Evolutionary conservation across 2,329 filamentous ascomycete species (phyloP), one percentile per base, ranked within the genome.

Genomic region (Kalaharituber pfeilii): DNA sequence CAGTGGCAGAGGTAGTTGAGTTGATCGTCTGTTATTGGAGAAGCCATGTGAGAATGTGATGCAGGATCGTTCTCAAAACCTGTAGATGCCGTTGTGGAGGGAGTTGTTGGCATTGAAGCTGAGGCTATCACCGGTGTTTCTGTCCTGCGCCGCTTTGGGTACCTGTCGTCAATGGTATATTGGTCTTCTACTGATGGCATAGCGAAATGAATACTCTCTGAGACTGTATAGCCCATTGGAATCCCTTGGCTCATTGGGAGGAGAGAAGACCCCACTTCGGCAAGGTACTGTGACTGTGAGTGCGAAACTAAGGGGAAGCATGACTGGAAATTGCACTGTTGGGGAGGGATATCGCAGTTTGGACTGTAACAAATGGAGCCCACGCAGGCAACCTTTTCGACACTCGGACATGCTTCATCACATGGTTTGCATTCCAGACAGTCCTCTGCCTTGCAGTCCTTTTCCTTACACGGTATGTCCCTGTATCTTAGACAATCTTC

Each of bases 401-500:
- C 57, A 58, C 8, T 56, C 36, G 22, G 59, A 52, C 29, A 53
- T 47, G 11, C 53, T 52, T 50, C 59, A 60, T 20, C 55, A 52
- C 25, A 52, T 49, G 7, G 55, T n/a, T 58, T 44, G 27, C 59
- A 61, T 11, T 30, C 49, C n/a, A 44, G 53, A 22, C 50, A 44
- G 47, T 51, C 39, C 28, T 54, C 52, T 30, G 45, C 30, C 20
- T 51, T 29, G 20, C 59, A 61, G 47, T 54, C 56, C 22, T 42
- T 25, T 3, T 47, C 42, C 24, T 47, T 25, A 25, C 42, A 7
- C 42, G 24, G 13, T 20, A 47, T 11, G 15, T 20, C 42, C 42
- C 22, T 47, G 22, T 25, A 47, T 47, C 24, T 15, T 25, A 47
- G 22, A 22, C 42, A 47, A 25, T 47, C 42, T 22, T 47, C 42